Evolutionary conservation across 345 rosid species (phyloP).

Genomic region (Citrus trifoliata): DNA sequence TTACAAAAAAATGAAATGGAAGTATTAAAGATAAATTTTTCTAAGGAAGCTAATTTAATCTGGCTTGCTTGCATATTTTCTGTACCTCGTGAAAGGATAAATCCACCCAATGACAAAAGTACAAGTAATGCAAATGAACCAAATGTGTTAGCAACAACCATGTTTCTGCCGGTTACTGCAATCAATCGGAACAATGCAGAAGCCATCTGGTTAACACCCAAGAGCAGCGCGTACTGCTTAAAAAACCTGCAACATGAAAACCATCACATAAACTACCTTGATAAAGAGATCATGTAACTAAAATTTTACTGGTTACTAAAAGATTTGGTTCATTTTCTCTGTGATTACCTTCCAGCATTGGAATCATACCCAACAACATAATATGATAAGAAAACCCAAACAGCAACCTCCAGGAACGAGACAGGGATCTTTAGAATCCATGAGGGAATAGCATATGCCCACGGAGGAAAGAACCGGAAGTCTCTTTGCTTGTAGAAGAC

Average conservation of each 20-base stretch:
- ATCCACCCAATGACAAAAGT: slow-evolving; percentile 45
- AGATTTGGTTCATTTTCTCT: background rate
- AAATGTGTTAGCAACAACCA: slow-evolving; percentile 45
- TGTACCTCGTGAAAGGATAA: slow-evolving; percentile 36
- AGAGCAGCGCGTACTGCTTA: slow-evolving; percentile 44
- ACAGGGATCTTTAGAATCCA: slow-evolving; percentile 83
- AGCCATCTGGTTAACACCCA: slow-evolving; percentile 46
- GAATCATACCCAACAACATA: slow-evolving; percentile 80
- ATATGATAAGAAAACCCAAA: slow-evolving; percentile 62
- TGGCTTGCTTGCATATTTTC: background rate
- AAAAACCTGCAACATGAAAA: slow-evolving; percentile 37
- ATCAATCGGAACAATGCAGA: slow-evolving; percentile 48
- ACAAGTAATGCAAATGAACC: slow-evolving; percentile 43
- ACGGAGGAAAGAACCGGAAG: slow-evolving; percentile 67
- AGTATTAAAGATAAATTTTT: background rate
- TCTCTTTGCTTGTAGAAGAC: slow-evolving; percentile 87
- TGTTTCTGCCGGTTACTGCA: slow-evolving; percentile 49
- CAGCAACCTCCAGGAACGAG: slow-evolving; percentile 56
- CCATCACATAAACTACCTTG: background rate
- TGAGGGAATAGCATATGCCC: slow-evolving; percentile 75
- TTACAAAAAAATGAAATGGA: background rate
- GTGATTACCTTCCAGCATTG: slow-evolving; percentile 51
- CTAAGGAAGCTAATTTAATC: background rate
- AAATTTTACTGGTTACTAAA: background rate
- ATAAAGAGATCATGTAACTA: background rate